phyloP scores from a whole-genome alignment of 495 filamentous ascomycete species.

The Geoglossum glabrum region DNA sequence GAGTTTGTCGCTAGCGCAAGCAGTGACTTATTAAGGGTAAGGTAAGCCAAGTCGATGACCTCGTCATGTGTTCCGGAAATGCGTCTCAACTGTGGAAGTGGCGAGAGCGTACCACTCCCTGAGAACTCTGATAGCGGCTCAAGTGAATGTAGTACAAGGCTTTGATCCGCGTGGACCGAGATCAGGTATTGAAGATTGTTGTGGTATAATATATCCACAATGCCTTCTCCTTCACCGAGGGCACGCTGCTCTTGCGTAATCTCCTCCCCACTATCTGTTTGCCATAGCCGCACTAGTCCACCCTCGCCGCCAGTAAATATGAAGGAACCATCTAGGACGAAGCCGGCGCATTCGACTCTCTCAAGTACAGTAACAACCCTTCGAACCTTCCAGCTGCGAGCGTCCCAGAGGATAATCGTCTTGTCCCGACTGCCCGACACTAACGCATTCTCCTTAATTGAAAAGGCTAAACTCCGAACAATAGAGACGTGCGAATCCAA shows the following conservation, averaged over 20 bases:
- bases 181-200: constrained; percentile 42
- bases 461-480: constrained; percentile 68
- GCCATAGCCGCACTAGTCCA: constrained; percentile 67
- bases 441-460: constrained; percentile 45
- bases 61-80: constrained; percentile 96
- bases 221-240: constrained; percentile 52
- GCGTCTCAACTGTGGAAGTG: constrained; percentile 37
- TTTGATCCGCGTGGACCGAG: constrained; percentile 78
- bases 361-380: constrained; percentile 73
- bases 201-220: constrained; percentile 50
- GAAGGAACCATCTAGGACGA: constrained; percentile 44
- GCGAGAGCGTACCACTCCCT: constrained; percentile 20
- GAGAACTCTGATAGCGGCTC: constrained; percentile 14
- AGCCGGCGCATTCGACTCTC: constrained; percentile 63
- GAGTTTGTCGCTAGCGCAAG: constrained; percentile 89
- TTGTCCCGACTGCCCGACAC: constrained; percentile 88
- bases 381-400: constrained; percentile 60
- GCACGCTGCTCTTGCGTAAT: constrained; percentile 47
- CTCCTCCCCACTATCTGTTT: constrained; percentile 52
- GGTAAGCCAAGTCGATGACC: constrained; percentile 78
- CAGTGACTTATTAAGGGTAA: constrained; percentile 56
- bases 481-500: constrained; percentile 88
- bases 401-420: constrained; percentile 81
- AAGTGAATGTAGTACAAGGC: constrained; percentile 50
- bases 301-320: constrained; percentile 76